These are phyloP conservation scores for Adansonia rubrostipa DNA, from an alignment of 441 rosid genomes.

Conservation along the genomic window DNA sequence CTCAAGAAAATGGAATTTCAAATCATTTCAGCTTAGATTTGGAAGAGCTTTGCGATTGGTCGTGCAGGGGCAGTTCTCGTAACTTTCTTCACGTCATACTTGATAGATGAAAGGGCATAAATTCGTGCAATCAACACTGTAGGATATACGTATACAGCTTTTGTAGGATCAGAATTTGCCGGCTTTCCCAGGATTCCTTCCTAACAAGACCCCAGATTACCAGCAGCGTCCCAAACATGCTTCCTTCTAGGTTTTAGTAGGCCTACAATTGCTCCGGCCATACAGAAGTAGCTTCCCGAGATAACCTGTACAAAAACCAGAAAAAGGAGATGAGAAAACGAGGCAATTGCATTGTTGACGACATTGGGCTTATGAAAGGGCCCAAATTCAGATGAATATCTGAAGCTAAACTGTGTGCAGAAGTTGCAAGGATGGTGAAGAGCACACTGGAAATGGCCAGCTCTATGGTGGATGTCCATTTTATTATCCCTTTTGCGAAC, in stretches of 20 bases:
- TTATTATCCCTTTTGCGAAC: neutral
- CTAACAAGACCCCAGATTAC: slow-evolving; percentile 90
- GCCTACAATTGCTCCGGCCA: slow-evolving; percentile 88
- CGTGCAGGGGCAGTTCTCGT: slow-evolving; percentile 63
- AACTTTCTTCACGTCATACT: slow-evolving; percentile 79
- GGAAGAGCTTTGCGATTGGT: slow-evolving; percentile 72
- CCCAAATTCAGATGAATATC: neutral
- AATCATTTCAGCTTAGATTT: slow-evolving; percentile 87
- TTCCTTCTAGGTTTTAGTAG: slow-evolving; percentile 82
- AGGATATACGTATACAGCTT: slow-evolving; percentile 74
- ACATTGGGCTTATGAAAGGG: neutral
- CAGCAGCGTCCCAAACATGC: slow-evolving; percentile 87
- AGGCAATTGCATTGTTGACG: neutral
- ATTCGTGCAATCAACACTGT: slow-evolving; percentile 75
- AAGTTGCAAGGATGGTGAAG: no score
- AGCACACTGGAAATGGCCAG: neutral
- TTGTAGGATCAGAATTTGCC: slow-evolving; percentile 66
- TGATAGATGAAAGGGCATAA: slow-evolving; percentile 83
- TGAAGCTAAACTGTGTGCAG: neutral
- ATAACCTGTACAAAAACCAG: slow-evolving; percentile 67
- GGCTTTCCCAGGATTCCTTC: slow-evolving; percentile 89
- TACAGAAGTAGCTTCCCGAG: slow-evolving; percentile 90
- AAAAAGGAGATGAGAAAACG: slow-evolving; percentile 14
- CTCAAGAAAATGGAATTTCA: neutral
- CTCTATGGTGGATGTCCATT: neutral